Conservation (phyloP, 2,329 filamentous ascomycete species). For the Colletotrichum horii region DNA sequence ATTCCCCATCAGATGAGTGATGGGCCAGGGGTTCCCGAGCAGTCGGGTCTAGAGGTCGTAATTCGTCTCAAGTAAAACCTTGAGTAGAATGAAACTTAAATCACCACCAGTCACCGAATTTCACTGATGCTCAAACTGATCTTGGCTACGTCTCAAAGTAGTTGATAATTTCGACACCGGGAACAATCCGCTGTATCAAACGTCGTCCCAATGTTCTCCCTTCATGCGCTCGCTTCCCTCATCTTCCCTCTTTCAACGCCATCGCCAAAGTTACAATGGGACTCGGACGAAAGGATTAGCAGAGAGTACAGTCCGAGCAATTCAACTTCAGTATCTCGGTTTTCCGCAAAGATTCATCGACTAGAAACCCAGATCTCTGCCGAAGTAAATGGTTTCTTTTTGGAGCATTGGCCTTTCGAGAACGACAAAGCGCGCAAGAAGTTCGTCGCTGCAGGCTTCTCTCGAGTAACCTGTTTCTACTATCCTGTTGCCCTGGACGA, state of each 20-base stretch:
- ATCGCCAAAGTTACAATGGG: neutral
- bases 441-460: neutral
- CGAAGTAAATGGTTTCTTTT: neutral
- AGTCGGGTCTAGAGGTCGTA: neutral
- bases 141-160: neutral
- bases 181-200: neutral
- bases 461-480: neutral
- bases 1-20: neutral
- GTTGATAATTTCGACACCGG: neutral
- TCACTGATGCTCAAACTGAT: neutral
- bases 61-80: neutral
- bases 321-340: neutral
- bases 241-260: neutral
- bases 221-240: neutral
- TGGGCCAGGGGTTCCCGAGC: neutral
- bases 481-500: neutral
- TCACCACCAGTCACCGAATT: neutral
- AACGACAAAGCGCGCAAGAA: neutral
- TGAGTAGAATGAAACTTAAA: neutral
- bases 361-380: neutral
- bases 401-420: neutral
- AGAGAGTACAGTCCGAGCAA: neutral
- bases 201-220: neutral
- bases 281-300: neutral
- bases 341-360: neutral